Percentiles rank a stretch among this genome's conserved stretches.
Evolutionary conservation across 441 rosid species (phyloP).

Genomic region (Manihot esculenta): DNA sequence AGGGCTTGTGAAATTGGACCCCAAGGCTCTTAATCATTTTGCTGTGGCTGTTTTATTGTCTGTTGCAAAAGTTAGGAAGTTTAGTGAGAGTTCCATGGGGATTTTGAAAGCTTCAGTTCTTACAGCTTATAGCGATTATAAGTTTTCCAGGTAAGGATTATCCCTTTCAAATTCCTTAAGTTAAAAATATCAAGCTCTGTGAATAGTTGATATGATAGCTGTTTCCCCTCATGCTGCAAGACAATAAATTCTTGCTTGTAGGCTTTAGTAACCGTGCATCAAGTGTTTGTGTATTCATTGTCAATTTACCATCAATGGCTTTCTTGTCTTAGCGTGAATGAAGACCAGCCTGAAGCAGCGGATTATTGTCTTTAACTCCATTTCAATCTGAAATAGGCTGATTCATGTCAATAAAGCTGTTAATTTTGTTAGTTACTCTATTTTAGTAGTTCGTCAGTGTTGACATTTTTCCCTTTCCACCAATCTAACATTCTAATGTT

Average conservation of each 20-base stretch:
- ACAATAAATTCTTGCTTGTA: not conserved
- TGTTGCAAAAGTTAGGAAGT: conserved; percentile 64
- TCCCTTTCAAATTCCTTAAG: not conserved
- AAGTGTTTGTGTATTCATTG: not conserved
- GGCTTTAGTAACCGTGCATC: not conserved
- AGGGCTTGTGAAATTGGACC: conserved; percentile 54
- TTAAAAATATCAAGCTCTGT: not conserved
- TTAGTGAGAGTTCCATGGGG: conserved; percentile 53
- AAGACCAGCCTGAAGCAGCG: not conserved
- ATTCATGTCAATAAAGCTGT: not conserved
- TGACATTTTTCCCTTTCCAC: not conserved
- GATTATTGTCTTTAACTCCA: conserved; percentile 6
- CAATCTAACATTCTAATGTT: not conserved
- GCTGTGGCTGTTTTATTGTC: conserved; percentile 64
- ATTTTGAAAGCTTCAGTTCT: conserved; percentile 54
- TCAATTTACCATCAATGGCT: not conserved
- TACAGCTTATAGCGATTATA: conserved; percentile 55
- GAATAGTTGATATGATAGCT: not conserved
- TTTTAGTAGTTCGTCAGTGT: not conserved
- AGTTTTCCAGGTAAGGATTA: conserved; percentile 53
- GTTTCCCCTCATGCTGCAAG: not conserved
- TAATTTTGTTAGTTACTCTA: not conserved
- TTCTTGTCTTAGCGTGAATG: not conserved
- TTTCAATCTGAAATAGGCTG: not conserved
- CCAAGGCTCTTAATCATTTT: conserved; percentile 62